Evolutionary conservation across 495 filamentous ascomycete species (phyloP).

Genomic region (Neurospora discreta): DNA sequence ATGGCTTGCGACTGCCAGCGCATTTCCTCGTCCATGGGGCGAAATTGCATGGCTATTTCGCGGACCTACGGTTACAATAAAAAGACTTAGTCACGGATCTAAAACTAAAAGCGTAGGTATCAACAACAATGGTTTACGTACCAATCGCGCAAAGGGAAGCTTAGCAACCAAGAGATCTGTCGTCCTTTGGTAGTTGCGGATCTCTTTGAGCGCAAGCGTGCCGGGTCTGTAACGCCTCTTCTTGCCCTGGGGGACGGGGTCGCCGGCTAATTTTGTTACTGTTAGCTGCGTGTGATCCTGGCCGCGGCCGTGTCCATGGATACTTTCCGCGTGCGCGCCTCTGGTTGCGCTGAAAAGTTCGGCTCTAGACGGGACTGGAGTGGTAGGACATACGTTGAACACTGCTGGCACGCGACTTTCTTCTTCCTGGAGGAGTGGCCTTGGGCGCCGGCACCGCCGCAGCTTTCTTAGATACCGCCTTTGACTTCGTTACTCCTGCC

Average conservation of each 20-base stretch:
- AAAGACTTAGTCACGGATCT: neutral
- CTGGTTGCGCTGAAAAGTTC: neutral
- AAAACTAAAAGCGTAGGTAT: too few relatives aligned
- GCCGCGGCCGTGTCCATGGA: neutral
- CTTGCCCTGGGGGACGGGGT: slow-evolving; percentile 52
- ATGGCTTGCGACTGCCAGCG: slow-evolving; percentile 93
- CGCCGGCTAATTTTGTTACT: slow-evolving; percentile 45
- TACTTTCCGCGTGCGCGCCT: neutral
- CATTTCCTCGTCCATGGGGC: slow-evolving; percentile 46
- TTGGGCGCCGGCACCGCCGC: neutral
- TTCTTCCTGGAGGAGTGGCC: neutral
- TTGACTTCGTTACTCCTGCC: neutral
- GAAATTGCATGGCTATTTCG: slow-evolving; percentile 58
- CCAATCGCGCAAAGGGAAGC: slow-evolving; percentile 76
- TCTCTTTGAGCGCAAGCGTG: slow-evolving; percentile 76
- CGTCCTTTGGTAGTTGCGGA: slow-evolving; percentile 66
- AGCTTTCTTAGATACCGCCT: neutral
- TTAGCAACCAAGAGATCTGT: slow-evolving; percentile 75
- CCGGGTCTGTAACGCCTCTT: slow-evolving; percentile 72
- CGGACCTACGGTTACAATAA: slow-evolving; percentile 44
- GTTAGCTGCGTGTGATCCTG: neutral
- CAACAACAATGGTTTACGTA: slow-evolving; percentile 32
- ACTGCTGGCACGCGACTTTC: slow-evolving; percentile 7
- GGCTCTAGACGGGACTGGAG: neutral
- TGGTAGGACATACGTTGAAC: slow-evolving; percentile 18